Percentiles rank a stretch among this genome's conserved stretches.
phyloP scores from a whole-genome alignment of 177 flowering plant genomes.

The Vitis hybrid region DNA sequence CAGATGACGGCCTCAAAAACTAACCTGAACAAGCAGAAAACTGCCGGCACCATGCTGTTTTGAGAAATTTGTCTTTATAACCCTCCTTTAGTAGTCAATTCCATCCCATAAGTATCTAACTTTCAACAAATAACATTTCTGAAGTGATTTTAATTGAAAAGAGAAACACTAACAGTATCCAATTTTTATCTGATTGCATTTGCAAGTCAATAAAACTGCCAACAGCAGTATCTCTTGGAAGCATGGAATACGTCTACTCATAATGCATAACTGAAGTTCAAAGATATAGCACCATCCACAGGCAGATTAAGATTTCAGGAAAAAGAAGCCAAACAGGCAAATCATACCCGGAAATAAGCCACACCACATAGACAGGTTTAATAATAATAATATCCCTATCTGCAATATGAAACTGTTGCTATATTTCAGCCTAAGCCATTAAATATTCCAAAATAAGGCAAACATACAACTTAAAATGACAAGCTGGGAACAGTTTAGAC shows the following conservation, averaged over 20 bases:
- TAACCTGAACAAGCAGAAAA: background rate
- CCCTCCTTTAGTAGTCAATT: background rate
- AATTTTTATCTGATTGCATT: background rate
- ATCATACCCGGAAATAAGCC: background rate
- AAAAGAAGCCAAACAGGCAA: background rate
- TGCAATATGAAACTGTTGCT: too few species aligned
- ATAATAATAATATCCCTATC: background rate
- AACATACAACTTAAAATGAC: conserved; percentile 1
- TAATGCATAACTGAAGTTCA: background rate
- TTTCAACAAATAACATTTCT: background rate
- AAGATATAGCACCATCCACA: background rate
- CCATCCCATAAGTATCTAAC: background rate
- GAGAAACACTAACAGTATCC: background rate
- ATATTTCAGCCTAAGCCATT: too few species aligned
- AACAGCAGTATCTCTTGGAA: background rate
- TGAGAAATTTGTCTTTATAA: background rate
- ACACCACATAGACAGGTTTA: background rate
- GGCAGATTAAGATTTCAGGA: background rate
- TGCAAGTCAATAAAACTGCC: background rate
- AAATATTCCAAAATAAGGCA: background rate
- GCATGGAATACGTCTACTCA: background rate
- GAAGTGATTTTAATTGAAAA: background rate
- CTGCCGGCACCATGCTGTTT: background rate
- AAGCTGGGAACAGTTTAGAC: conserved; percentile 9
- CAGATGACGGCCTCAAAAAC: background rate